phyloP scores from a whole-genome alignment of 306 rosid species.

The Cicer pinnatifidum region DNA sequence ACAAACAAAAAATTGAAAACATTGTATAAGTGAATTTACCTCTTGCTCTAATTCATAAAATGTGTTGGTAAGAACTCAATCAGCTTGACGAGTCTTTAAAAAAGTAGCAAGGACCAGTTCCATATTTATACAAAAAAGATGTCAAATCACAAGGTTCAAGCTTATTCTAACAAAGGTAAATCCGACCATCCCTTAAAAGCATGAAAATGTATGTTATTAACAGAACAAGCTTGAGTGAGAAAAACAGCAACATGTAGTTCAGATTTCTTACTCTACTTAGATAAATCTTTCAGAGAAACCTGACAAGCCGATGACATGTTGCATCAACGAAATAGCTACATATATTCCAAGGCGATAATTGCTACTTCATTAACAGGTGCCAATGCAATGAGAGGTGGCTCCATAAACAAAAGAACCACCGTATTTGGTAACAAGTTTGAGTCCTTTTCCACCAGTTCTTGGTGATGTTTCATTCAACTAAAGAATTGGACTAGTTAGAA shows the following conservation, averaged over 20 bases:
- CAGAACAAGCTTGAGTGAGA: constrained; percentile 8
- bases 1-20: background rate
- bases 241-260: background rate
- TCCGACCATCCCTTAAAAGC: background rate
- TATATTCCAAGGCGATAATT: constrained; percentile 39
- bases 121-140: constrained; percentile 17
- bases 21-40: background rate
- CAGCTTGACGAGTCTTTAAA: background rate
- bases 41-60: background rate
- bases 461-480: constrained; percentile 63
- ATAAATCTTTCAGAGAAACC: no score
- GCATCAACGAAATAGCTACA: constrained; percentile 36
- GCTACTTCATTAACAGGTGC: constrained; percentile 47
- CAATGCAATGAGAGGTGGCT: constrained; percentile 70
- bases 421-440: constrained; percentile 61
- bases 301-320: background rate
- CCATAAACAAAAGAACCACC: constrained; percentile 69
- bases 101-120: background rate
- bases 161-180: background rate
- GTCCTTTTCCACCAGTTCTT: constrained; percentile 62
- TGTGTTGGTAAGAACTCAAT: constrained; percentile 19
- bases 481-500: constrained; percentile 64
- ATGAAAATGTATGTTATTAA: constrained; percentile 5
- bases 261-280: no score
- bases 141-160: background rate